These are phyloP conservation scores for Apophysomyces ossiformis DNA, from an alignment of 371 early-diverging fungal genomes.

Conservation along the genomic window DNA sequence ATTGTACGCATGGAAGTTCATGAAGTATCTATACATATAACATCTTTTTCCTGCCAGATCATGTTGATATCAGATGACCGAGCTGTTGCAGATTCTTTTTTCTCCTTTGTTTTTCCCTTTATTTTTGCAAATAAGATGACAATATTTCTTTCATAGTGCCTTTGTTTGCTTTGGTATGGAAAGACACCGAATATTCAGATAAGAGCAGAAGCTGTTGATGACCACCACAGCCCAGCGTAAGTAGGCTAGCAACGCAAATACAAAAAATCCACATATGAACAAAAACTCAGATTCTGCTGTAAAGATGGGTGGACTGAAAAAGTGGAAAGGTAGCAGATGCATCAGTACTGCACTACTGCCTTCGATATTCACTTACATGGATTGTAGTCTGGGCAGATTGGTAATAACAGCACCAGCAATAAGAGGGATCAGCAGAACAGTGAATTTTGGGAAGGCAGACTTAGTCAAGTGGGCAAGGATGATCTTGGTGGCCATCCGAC, in stretches of 20 bases:
- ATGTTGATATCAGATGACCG: too few species aligned
- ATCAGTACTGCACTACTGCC: background rate
- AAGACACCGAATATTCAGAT: constrained; percentile 85
- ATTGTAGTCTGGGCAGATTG: constrained; percentile 55
- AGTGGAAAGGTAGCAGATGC: background rate
- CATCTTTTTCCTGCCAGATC: too few species aligned
- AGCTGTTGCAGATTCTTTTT: too few species aligned
- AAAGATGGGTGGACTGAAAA: constrained; percentile 65
- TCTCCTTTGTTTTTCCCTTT: too few species aligned
- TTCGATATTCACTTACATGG: constrained; percentile 41
- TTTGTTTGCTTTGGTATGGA: constrained; percentile 62
- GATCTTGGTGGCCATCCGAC: constrained; percentile 88
- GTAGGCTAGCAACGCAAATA: constrained; percentile 79
- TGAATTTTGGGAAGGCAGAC: constrained; percentile 77
- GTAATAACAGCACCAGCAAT: constrained; percentile 73
- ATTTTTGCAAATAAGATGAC: too few species aligned
- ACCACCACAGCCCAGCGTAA: constrained; percentile 85
- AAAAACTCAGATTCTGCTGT: constrained; percentile 68
- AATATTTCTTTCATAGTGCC: constrained; percentile 1
- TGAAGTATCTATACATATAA: too few species aligned
- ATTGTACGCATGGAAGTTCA: too few species aligned
- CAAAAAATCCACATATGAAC: constrained; percentile 73
- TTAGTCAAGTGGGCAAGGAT: constrained; percentile 88
- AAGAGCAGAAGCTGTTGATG: constrained; percentile 86
- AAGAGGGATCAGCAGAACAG: constrained; percentile 76